Base-by-base conservation (phyloP, 2,329 filamentous ascomycete genomes). In the Chaetomium sp. region DNA sequence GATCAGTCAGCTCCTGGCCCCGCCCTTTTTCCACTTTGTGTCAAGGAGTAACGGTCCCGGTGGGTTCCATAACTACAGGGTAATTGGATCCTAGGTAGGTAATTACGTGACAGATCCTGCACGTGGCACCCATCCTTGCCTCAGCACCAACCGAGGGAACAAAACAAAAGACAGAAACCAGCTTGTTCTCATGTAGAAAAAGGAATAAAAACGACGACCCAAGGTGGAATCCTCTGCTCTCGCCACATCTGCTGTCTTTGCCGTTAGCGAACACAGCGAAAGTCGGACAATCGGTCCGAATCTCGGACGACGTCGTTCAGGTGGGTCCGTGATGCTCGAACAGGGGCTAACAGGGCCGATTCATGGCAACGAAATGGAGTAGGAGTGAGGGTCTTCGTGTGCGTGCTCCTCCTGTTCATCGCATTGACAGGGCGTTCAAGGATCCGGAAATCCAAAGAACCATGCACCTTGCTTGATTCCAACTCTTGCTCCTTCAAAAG, bases 281-380 rank as follows among this genome's bases (percentile, higher is more conserved):
- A 42, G 16, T 42, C 38, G 25, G 25, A 29, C 25, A 53, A 53
- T 53, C 50, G 50, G 50, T 19, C 50, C 50, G 50, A 53, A 29
- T 53, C 23, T 27, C 16, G 12, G 13, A 53, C 23, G 21, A 27
- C 50, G 27, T 25, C 7, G 12, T 29, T 16, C 12, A n/a, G 12
- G 50, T 53, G 50, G 50, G 27, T 16, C 23, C 27, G 25, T 31
- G 50, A 19, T 53, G 25, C 50, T 50, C 50, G 5, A 29, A 53
- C 50, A 53, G 16, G 50, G 50, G 50, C 25, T 13, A 53, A 53
- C 50, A 53, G 50, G 50, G 50, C 50, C 50, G 50, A 53, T 53
- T 53, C 50, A 27, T 2, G 27, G 25, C n/a, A 31, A 16, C 19
- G 23, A 51, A 53, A 53, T 27, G 50, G 50, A 25, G 25, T 27